These are phyloP conservation scores for Fusarium marasasianum DNA, from an alignment of 2,329 filamentous ascomycete species.

Conservation along the genomic window DNA sequence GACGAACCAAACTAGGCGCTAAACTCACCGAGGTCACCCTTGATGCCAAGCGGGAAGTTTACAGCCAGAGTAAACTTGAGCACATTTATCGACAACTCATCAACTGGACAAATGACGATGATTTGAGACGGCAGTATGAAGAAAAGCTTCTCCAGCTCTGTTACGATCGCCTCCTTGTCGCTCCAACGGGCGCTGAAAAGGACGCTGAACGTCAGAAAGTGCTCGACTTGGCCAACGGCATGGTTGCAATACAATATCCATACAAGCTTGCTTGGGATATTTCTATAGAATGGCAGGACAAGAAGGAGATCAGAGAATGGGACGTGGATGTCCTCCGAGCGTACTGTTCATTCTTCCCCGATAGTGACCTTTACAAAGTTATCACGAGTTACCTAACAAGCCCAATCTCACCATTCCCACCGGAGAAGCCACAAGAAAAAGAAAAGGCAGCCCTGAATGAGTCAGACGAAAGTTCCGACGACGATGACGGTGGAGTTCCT, in stretches of 20 bases:
- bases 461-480: conserved; percentile 66
- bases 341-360: conserved; percentile 85
- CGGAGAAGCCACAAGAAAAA: conserved; percentile 42
- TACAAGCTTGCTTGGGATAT: conserved; percentile 92
- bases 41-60: conserved; percentile 89
- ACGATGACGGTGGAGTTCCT: conserved; percentile 65
- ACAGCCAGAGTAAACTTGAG: conserved; percentile 79
- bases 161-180: conserved; percentile 78
- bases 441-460: conserved; percentile 42
- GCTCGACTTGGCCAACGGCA: conserved; percentile 81
- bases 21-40: conserved; percentile 82
- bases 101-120: conserved; percentile 90
- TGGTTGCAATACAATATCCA: conserved; percentile 96
- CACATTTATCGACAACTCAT: conserved; percentile 83
- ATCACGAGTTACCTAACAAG: conserved; percentile 85
- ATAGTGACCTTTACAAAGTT: conserved; percentile 82
- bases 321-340: conserved; percentile 81
- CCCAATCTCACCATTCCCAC: conserved; percentile 82
- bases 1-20: conserved; percentile 86
- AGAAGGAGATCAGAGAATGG: conserved; percentile 77
- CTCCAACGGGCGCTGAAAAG: conserved; percentile 73
- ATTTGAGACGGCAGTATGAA: conserved; percentile 83
- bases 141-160: conserved; percentile 87
- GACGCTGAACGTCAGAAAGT: conserved; percentile 75
- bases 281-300: conserved; percentile 87